A percentile compares a stretch with the other conserved stretches of the same genome.
Conservation (phyloP, 768 basidiomycete species). For the Termitomyces sp. region DNA sequence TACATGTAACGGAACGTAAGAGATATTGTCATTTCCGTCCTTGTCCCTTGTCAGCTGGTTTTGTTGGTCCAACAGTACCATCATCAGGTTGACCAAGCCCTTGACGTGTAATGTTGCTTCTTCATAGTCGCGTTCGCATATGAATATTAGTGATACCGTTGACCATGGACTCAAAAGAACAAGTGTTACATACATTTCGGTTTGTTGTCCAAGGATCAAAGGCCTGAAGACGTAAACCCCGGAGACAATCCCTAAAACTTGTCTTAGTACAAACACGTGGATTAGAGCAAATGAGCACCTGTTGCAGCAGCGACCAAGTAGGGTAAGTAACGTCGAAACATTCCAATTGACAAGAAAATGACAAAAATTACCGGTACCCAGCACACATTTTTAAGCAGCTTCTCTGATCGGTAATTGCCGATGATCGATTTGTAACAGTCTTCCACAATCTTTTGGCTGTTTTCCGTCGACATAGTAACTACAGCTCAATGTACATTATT, state of each 20-base stretch:
- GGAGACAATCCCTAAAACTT: slow-evolving; percentile 48
- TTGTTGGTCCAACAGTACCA: not conserved
- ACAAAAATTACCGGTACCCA: too few species aligned
- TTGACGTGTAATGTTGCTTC: slow-evolving; percentile 3
- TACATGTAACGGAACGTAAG: not conserved
- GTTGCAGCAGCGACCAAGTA: slow-evolving; percentile 54
- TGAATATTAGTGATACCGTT: not conserved
- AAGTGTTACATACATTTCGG: slow-evolving; percentile 12
- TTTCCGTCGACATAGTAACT: too few species aligned
- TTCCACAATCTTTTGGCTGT: too few species aligned
- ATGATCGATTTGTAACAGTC: too few species aligned
- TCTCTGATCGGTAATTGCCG: too few species aligned
- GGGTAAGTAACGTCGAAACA: slow-evolving; percentile 43
- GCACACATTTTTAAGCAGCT: too few species aligned
- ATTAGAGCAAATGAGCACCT: slow-evolving; percentile 35
- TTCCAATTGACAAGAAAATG: not conserved
- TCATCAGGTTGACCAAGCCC: not conserved
- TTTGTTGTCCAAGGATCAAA: slow-evolving; percentile 25
- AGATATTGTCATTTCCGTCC: not conserved
- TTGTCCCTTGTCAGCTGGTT: slow-evolving; percentile 1
- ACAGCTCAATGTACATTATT: too few species aligned
- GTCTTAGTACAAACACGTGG: not conserved
- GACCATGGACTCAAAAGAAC: not conserved
- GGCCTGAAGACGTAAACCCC: slow-evolving; percentile 70
- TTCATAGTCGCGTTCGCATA: slow-evolving; percentile 1